Evolutionary conservation across 768 basidiomycete species (phyloP).

Genomic region (Auricularia heimuer): DNA sequence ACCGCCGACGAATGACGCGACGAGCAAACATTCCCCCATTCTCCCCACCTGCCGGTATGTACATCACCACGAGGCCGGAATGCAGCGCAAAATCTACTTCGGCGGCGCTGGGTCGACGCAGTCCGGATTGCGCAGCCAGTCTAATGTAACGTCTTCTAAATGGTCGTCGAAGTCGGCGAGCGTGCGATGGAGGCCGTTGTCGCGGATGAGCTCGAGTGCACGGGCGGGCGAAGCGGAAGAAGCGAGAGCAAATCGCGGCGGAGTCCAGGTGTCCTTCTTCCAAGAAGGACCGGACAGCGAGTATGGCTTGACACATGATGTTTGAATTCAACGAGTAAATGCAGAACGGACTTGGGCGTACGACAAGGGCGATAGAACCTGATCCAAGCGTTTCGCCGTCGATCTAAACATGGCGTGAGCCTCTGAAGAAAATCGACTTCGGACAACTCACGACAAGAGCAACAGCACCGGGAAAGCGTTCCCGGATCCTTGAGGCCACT

Average conservation of each 20-base stretch:
- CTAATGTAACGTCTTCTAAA: conserved; percentile 55
- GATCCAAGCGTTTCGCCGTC: conserved; percentile 51
- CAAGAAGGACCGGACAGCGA: conserved; percentile 27
- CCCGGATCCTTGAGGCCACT: conserved; percentile 45
- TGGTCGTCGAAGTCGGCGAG: conserved; percentile 81
- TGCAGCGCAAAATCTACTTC: not conserved
- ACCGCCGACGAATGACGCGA: no score
- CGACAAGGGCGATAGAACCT: conserved; percentile 45
- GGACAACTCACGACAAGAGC: conserved; percentile 53
- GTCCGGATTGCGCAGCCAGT: conserved; percentile 34
- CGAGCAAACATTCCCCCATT: no score
- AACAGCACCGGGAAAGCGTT: conserved; percentile 47
- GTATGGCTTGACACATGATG: conserved; percentile 36
- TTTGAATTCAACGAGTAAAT: not conserved
- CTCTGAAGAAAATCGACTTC: not conserved
- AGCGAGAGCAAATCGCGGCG: conserved; percentile 38
- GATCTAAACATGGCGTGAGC: conserved; percentile 29
- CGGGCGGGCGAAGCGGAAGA: conserved; percentile 35
- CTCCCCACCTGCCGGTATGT: not conserved
- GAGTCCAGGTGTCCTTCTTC: conserved; percentile 9
- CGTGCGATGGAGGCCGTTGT: conserved; percentile 39
- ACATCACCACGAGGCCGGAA: not conserved
- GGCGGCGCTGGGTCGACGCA: not conserved
- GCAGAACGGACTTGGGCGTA: conserved; percentile 25
- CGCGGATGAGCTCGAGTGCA: conserved; percentile 40